Evolutionary conservation across 352 stramenopile species (phyloP).

Genomic region (Vaucheria bursata): DNA sequence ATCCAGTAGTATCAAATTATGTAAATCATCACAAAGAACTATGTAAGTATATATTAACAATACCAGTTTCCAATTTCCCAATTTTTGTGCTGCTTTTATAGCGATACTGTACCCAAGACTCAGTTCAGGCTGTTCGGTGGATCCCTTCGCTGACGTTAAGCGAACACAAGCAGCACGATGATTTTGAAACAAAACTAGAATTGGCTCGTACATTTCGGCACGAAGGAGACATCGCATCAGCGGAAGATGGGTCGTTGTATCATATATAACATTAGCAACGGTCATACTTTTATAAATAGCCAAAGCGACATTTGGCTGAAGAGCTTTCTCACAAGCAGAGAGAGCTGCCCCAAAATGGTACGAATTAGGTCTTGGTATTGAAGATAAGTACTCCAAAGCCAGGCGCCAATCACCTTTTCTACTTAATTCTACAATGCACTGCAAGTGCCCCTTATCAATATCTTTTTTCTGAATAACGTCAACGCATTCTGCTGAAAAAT

Average conservation of each 20-base stretch:
- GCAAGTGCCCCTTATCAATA: background rate
- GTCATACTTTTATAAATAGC: slow-evolving; percentile 4
- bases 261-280: background rate
- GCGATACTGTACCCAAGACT: slow-evolving; percentile 4
- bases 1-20: background rate
- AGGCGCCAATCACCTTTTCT: background rate
- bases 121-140: background rate
- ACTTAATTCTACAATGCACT: background rate
- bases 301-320: background rate
- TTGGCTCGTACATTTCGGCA: background rate
- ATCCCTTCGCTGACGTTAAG: background rate
- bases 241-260: background rate
- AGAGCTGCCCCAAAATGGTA: slow-evolving; percentile 4
- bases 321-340: background rate
- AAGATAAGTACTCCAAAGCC: background rate
- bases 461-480: too few relatives aligned
- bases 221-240: background rate
- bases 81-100: background rate
- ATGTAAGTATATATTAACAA: too few relatives aligned
- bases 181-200: background rate
- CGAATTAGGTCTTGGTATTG: background rate
- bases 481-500: too few relatives aligned
- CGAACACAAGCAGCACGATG: background rate
- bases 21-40: too few relatives aligned
- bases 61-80: background rate